Percentiles rank a stretch among this genome's conserved stretches.
These are phyloP conservation scores for Paraphaeosphaeria minitans DNA, from an alignment of 2,329 filamentous ascomycete genomes.

Conservation along the genomic window DNA sequence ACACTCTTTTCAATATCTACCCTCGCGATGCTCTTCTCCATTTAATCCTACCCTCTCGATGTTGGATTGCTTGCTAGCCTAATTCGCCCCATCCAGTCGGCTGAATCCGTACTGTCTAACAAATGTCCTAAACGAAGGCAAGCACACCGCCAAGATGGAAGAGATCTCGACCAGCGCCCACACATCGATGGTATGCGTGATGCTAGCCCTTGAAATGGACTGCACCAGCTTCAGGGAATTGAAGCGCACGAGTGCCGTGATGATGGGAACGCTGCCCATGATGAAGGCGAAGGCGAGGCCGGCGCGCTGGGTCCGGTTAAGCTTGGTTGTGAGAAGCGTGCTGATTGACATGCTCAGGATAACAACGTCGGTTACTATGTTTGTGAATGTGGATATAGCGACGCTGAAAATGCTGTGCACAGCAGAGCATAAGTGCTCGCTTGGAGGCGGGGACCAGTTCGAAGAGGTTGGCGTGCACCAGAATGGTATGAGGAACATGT, in stretches of 20 bases:
- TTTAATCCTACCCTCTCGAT: background rate
- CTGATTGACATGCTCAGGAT: slow-evolving; percentile 35
- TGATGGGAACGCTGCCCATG: slow-evolving; percentile 34
- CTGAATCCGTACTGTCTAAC: slow-evolving; percentile 18
- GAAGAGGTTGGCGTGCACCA: slow-evolving; percentile 32
- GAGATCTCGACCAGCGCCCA: slow-evolving; percentile 40
- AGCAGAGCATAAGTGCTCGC: slow-evolving; percentile 27
- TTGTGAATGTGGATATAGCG: slow-evolving; percentile 35
- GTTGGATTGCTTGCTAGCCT: slow-evolving; percentile 4
- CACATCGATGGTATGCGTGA: slow-evolving; percentile 42
- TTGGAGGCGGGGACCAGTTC: slow-evolving; percentile 29
- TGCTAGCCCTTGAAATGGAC: slow-evolving; percentile 26
- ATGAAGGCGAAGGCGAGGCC: slow-evolving; percentile 35
- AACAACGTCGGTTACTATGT: slow-evolving; percentile 34
- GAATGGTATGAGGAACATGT: slow-evolving; percentile 37
- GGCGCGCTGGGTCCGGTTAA: slow-evolving; percentile 25
- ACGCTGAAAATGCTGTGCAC: slow-evolving; percentile 34
- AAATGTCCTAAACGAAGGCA: slow-evolving; percentile 31
- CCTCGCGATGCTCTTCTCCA: background rate
- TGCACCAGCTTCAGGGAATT: slow-evolving; percentile 33
- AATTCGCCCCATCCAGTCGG: slow-evolving; percentile 4
- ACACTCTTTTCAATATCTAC: slow-evolving; percentile 2
- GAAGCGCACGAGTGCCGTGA: slow-evolving; percentile 36
- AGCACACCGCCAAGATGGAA: slow-evolving; percentile 34
- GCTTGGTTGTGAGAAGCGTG: slow-evolving; percentile 23